A percentile compares a stretch with the other conserved stretches of the same genome.
These are phyloP conservation scores for Penicillium sclerotiorum DNA, from an alignment of 2,329 filamentous ascomycete genomes.

Conservation along the genomic window DNA sequence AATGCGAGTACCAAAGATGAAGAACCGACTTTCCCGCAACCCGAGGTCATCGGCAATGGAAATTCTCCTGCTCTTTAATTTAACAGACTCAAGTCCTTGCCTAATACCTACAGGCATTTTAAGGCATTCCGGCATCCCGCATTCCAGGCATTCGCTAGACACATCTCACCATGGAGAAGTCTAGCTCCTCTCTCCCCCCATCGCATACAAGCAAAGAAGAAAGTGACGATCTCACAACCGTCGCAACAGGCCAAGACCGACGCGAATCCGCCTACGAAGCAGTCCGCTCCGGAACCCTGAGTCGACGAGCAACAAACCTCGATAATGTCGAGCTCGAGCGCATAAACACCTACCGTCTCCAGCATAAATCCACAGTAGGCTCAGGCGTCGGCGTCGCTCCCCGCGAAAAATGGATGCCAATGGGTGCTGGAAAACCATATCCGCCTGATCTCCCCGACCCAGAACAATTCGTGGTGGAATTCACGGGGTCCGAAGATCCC, in stretches of 20 bases:
- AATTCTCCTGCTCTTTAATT: too few species aligned
- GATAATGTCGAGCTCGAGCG: constrained; percentile 30
- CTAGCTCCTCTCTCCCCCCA: neutral
- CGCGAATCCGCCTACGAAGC: neutral
- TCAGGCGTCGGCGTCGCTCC: constrained; percentile 20
- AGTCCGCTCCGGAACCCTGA: constrained; percentile 2
- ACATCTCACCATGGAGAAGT: neutral
- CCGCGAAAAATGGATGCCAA: constrained; percentile 29
- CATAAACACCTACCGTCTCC: constrained; percentile 31
- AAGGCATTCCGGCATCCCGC: too few species aligned
- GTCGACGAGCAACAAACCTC: constrained; percentile 24
- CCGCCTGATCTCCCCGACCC: constrained; percentile 50
- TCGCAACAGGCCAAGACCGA: neutral
- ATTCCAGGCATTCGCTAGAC: neutral
- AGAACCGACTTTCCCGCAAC: too few species aligned
- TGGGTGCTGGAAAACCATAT: constrained; percentile 30
- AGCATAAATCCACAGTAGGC: constrained; percentile 31
- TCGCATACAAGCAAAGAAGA: neutral
- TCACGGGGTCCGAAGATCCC: constrained; percentile 54
- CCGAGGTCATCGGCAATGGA: too few species aligned
- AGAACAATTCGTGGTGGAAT: constrained; percentile 60
- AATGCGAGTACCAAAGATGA: too few species aligned
- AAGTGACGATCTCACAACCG: neutral
- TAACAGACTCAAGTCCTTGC: neutral
- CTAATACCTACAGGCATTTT: too few species aligned